Base-by-base conservation (phyloP, 2,329 filamentous ascomycete species). In the Microdochium paspali region DNA sequence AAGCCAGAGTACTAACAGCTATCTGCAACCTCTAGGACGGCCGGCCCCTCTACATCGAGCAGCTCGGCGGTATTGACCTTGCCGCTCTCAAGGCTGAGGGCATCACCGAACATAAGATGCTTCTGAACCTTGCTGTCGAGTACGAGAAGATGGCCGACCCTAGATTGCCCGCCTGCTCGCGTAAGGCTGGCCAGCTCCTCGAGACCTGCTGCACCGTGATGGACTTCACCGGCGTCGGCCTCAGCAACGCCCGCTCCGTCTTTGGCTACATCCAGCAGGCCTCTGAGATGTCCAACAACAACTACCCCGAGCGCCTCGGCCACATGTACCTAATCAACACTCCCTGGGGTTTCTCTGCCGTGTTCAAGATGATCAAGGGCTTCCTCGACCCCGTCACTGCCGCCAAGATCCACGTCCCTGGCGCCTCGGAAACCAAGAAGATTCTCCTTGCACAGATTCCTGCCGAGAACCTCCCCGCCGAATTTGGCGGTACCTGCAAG, bases 181-280 rank as follows among this genome's bases (percentile, higher is more conserved):
- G 91, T 69, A 95, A 95, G 72, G 76, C 84, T 23, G 89, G 87
- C 59, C 80, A 85, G 61, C 82, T 98, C 49, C 84, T 96, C 61
- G 93, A 98, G 76, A 98, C 93, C 23, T 96, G 89, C 75, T 97
- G 93, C 82, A 91, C 87, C 54, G 90, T 98, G 71, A 93, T 97
- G 85, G 93, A 98, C 69, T 79, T 96, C 66, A 95, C 95, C 75
- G 90, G 90, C 52, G 90, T 98, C 23, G 88, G 88, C 50, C 71
- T 97, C 58, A 77, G 76, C 64, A 93, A 86, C 69, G 83, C 88
- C 40, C 78, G 82, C 52, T 85, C 85, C 51, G 91, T 96, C 49
- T 95, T 94, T 74, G 78, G 81, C 47, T 97, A 96, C 73, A 80
- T 98, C 57, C 81, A 81, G 60, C 80, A 85, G 64, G 90, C 89